These are phyloP conservation scores for Hymenochaete sp. DNA, from an alignment of 1,284 basidiomycete species.

Conservation along the genomic window DNA sequence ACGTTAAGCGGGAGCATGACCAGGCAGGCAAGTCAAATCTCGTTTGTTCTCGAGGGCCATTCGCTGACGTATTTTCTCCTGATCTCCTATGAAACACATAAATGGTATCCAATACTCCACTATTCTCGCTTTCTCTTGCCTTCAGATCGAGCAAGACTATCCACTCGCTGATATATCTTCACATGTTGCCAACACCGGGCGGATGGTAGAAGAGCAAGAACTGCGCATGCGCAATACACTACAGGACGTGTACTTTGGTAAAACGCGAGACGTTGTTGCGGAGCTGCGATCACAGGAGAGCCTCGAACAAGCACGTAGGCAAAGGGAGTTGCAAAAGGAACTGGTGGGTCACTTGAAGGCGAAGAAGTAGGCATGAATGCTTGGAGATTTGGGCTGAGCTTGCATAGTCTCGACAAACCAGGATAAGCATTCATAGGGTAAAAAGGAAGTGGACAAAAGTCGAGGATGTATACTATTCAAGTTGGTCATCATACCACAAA, in stretches of 20 bases:
- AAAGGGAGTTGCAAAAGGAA: conserved; percentile 87
- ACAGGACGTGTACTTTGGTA: conserved; percentile 97
- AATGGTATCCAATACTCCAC: conserved; percentile 4
- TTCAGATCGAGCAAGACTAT: conserved; percentile 76
- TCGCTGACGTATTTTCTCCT: too few species aligned
- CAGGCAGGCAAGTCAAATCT: conserved; percentile 60
- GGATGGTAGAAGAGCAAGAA: conserved; percentile 98
- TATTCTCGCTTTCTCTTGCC: conserved; percentile 5
- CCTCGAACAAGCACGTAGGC: conserved; percentile 72
- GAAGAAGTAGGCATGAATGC: too few species aligned
- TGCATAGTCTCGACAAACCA: too few species aligned
- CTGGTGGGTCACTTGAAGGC: too few species aligned
- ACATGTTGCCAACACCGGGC: conserved; percentile 89
- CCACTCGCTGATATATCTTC: conserved; percentile 69
- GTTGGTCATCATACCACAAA: too few species aligned
- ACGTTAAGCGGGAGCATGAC: conserved; percentile 94
- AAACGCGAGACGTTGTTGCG: conserved; percentile 91
- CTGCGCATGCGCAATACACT: conserved; percentile 96
- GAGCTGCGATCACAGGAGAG: conserved; percentile 85
- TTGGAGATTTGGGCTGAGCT: too few species aligned
- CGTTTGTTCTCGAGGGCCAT: conserved; percentile 2
- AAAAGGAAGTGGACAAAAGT: too few species aligned
- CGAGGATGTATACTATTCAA: too few species aligned
- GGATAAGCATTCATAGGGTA: too few species aligned
- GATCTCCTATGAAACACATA: too few species aligned